Conservation (phyloP, 192 early-diverging fungal genomes). For the Mortierella antarctica region DNA sequence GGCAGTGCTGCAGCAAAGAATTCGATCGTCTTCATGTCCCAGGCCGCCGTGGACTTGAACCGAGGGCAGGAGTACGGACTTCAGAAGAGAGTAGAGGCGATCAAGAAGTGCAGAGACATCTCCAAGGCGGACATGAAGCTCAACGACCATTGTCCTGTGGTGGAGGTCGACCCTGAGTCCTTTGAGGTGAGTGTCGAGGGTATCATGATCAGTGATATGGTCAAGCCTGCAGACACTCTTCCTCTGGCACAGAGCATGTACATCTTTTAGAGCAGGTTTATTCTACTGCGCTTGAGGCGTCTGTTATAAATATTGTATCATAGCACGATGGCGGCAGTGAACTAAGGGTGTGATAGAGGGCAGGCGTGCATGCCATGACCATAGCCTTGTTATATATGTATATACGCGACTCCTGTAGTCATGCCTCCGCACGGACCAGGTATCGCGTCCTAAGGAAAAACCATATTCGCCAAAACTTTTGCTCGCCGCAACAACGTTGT, state of each 20-base stretch:
- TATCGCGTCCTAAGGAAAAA: too few relatives aligned
- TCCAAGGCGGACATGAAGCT: constrained; percentile 90
- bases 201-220: constrained; percentile 59
- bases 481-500: too few relatives aligned
- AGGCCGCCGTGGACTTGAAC: constrained; percentile 72
- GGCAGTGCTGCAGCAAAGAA: constrained; percentile 68
- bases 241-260: constrained; percentile 79
- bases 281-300: not conserved
- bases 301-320: not conserved
- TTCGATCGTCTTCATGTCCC: constrained; percentile 86
- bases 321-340: not conserved
- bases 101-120: constrained; percentile 80
- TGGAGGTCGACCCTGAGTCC: constrained; percentile 92
- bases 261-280: constrained; percentile 58
- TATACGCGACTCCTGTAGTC: too few relatives aligned
- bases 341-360: not conserved
- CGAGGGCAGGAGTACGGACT: constrained; percentile 68
- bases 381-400: not conserved
- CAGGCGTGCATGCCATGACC: not conserved
- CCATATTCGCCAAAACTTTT: too few relatives aligned
- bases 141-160: constrained; percentile 80
- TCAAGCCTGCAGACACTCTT: constrained; percentile 76
- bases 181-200: constrained; percentile 90
- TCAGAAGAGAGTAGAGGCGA: constrained; percentile 74
- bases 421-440: too few relatives aligned